A percentile compares a stretch with the other conserved stretches of the same genome.
Evolutionary conservation across 2,329 filamentous ascomycete genomes (phyloP).

Genomic region (Epichloe festucae): DNA sequence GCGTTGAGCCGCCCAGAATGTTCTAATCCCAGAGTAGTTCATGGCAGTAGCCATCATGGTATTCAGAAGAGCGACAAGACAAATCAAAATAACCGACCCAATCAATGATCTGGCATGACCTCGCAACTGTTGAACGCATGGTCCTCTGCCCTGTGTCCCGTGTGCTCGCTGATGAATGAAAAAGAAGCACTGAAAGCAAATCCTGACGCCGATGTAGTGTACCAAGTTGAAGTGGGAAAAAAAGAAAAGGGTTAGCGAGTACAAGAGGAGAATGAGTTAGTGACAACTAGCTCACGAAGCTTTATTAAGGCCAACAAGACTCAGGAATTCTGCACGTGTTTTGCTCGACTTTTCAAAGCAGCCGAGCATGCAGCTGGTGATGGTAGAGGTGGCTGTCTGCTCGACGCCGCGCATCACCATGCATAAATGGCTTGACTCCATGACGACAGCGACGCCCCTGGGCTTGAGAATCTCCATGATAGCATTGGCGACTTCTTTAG

Average conservation of each 20-base stretch:
- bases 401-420: constrained; percentile 99
- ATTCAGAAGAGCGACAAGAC: background rate
- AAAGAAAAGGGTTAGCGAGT: background rate
- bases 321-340: constrained; percentile 91
- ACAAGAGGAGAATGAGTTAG: background rate
- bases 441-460: constrained; percentile 90
- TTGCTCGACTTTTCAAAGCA: constrained; percentile 88
- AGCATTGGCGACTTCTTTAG: constrained; percentile 88
- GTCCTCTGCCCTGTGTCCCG: constrained; percentile 5
- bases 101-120: background rate
- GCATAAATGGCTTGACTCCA: constrained; percentile 92
- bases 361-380: constrained; percentile 95
- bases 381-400: constrained; percentile 75
- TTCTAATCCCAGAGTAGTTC: constrained; percentile 1
- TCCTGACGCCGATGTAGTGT: background rate
- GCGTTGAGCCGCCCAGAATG: constrained; percentile 18
- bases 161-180: background rate
- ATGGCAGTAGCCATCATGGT: constrained; percentile 8
- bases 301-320: constrained; percentile 52
- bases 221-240: constrained; percentile 1
- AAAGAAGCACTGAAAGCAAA: background rate
- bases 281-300: constrained; percentile 1
- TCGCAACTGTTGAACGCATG: constrained; percentile 18
- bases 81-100: background rate
- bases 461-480: constrained; percentile 88